Percentiles rank a stretch among this genome's conserved stretches.
Evolutionary conservation across 1,139 yeast genomes (phyloP).

Genomic region (Candida tropicalis): DNA sequence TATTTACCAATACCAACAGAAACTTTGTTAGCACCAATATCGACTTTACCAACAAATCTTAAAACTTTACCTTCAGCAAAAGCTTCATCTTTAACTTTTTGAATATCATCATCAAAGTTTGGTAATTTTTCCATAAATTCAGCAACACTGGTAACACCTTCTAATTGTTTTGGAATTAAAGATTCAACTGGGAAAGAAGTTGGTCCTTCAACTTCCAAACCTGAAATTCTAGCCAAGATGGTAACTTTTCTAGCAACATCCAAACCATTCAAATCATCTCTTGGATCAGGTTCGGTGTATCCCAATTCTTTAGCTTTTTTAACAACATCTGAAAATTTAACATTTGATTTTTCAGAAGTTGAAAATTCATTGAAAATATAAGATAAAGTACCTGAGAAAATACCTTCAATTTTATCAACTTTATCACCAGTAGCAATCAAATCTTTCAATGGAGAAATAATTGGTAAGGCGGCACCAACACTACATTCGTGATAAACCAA

Average conservation of each 20-base stretch:
- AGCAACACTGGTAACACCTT: constrained; percentile 66
- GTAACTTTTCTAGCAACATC: constrained; percentile 99
- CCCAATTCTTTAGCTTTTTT: constrained; percentile 86
- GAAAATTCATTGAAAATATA: constrained; percentile 94
- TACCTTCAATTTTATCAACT: constrained; percentile 89
- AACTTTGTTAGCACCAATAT: constrained; percentile 64
- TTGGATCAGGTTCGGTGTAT: constrained; percentile 98
- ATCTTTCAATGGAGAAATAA: constrained; percentile 85
- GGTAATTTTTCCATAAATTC: constrained; percentile 85
- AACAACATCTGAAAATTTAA: constrained; percentile 88
- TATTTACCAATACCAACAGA: constrained; percentile 89
- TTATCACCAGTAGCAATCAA: constrained; percentile 90
- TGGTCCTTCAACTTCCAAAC: constrained; percentile 84
- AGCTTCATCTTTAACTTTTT: constrained; percentile 77
- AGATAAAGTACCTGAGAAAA: constrained; percentile 94
- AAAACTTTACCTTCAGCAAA: constrained; percentile 82
- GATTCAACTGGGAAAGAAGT: constrained; percentile 95
- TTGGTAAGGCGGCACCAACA: constrained; percentile 98
- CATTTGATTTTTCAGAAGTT: constrained; percentile 56
- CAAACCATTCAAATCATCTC: constrained; percentile 96
- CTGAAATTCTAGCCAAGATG: constrained; percentile 89
- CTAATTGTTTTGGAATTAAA: constrained; percentile 84
- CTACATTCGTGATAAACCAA: constrained; percentile 96
- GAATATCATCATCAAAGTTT: constrained; percentile 77
- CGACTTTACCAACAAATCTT: constrained; percentile 92